Evolutionary conservation across 176 grass and related monocot species (phyloP).

Genomic region (Otatea glauca): DNA sequence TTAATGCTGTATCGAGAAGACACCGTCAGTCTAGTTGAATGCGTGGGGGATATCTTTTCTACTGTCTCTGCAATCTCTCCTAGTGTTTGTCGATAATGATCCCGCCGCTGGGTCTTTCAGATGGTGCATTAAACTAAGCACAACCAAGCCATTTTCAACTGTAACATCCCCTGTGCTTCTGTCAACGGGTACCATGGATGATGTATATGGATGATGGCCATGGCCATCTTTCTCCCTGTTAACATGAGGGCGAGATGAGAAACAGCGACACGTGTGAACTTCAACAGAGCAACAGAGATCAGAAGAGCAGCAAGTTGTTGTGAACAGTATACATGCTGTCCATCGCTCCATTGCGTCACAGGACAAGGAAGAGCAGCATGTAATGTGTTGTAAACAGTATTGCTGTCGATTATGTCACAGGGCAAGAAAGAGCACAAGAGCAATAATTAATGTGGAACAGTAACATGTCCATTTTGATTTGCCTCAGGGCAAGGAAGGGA

Average conservation of each 20-base stretch:
- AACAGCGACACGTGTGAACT: not conserved
- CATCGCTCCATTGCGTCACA: not conserved
- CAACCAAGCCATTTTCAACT: conserved; percentile 24
- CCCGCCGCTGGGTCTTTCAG: no score
- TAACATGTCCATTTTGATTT: not conserved
- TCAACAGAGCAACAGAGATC: not conserved
- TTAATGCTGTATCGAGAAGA: not conserved
- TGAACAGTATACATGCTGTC: not conserved
- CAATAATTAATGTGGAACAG: not conserved
- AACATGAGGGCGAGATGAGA: no score
- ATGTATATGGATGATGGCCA: not conserved
- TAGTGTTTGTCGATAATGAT: not conserved
- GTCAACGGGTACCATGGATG: not conserved
- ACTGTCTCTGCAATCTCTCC: not conserved
- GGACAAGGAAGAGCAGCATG: not conserved
- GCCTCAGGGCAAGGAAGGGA: not conserved
- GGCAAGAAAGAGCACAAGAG: not conserved
- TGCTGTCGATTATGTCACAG: not conserved
- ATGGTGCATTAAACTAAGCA: not conserved
- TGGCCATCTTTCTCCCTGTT: not conserved
- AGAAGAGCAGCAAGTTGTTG: not conserved
- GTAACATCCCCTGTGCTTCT: not conserved
- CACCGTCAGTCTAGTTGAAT: not conserved
- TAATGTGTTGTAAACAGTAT: not conserved
- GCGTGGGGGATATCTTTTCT: not conserved